Evolutionary conservation across 2,329 filamentous ascomycete genomes (phyloP).

Genomic region (Alternaria ethzedia): DNA sequence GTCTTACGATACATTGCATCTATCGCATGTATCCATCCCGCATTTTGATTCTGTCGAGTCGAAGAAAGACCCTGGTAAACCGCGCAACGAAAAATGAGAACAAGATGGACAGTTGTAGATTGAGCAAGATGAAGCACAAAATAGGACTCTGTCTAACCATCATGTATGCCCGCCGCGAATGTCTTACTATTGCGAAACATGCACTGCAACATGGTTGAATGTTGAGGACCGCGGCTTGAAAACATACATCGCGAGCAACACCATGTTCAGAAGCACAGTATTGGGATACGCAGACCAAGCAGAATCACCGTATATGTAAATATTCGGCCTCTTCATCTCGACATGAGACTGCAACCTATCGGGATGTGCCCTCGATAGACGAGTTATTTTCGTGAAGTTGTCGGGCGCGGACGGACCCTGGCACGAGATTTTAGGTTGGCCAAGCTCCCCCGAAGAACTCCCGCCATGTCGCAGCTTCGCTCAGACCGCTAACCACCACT

Average conservation of each 20-base stretch:
- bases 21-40: neutral
- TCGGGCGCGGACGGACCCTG: constrained; percentile 22
- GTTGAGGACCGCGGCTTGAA: neutral
- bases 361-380: neutral
- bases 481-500: constrained; percentile 26
- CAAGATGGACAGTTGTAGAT: neutral
- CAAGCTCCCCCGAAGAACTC: constrained; percentile 27
- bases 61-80: neutral
- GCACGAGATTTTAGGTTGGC: constrained; percentile 23
- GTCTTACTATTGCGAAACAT: neutral
- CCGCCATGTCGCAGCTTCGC: constrained; percentile 32
- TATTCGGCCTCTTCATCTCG: neutral
- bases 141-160: neutral
- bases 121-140: neutral
- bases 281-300: neutral
- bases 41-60: neutral
- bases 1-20: neutral
- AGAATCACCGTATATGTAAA: neutral
- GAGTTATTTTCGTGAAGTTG: constrained; percentile 23
- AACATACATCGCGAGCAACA: neutral
- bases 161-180: neutral
- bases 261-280: neutral
- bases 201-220: neutral
- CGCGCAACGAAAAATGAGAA: neutral
- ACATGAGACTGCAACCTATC: neutral